These are phyloP conservation scores for Suillus occidentalis DNA, from an alignment of 768 basidiomycete genomes.

Conservation along the genomic window DNA sequence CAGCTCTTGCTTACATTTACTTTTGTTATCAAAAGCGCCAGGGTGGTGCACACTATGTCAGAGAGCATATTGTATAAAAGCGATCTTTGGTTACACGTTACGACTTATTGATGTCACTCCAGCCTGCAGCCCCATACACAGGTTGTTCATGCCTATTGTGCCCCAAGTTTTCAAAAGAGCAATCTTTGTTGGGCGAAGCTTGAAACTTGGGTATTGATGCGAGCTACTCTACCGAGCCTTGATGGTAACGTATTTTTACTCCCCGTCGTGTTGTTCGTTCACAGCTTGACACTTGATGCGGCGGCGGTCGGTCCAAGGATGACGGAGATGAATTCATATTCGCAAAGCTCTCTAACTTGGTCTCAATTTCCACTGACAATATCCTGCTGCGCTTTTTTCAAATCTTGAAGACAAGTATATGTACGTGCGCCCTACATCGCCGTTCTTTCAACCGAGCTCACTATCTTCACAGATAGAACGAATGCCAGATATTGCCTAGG, in stretches of 20 bases:
- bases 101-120: not conserved
- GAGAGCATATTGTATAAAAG: constrained; percentile 21
- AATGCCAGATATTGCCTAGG: too few species aligned
- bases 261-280: not conserved
- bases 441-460: not conserved
- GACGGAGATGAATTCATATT: constrained; percentile 89
- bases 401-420: constrained; percentile 77
- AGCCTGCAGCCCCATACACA: not conserved
- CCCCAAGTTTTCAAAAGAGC: not conserved
- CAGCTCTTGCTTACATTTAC: constrained; percentile 3
- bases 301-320: constrained; percentile 36
- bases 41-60: constrained; percentile 21
- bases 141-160: not conserved
- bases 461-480: not conserved
- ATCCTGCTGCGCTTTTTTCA: constrained; percentile 89
- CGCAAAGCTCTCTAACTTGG: constrained; percentile 81
- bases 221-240: not conserved
- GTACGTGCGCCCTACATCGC: constrained; percentile 46
- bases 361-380: constrained; percentile 83
- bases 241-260: not conserved
- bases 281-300: not conserved
- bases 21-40: constrained; percentile 20
- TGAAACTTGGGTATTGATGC: not conserved
- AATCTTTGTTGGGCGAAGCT: not conserved
- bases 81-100: not conserved